phyloP scores from a whole-genome alignment of 2,329 filamentous ascomycete genomes.

The Teratosphaeria zuluensis region DNA sequence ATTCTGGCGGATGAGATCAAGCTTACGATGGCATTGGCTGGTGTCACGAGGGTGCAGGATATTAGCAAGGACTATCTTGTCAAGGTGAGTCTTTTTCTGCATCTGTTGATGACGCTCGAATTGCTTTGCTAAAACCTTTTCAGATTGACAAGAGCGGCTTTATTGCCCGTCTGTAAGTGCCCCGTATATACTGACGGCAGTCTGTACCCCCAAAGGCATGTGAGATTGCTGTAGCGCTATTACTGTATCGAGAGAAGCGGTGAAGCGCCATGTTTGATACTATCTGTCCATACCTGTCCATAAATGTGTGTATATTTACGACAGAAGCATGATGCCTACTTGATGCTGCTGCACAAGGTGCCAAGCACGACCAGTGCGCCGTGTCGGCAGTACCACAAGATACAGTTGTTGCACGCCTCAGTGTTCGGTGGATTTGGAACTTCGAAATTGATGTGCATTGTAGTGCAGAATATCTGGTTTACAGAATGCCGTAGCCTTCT shows the following conservation, averaged over 20 bases:
- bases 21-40: conserved; percentile 32
- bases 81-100: conserved; percentile 22
- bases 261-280: not conserved
- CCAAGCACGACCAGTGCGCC: not conserved
- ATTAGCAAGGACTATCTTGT: conserved; percentile 33
- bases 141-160: conserved; percentile 4
- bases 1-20: conserved; percentile 32
- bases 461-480: not conserved
- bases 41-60: conserved; percentile 27
- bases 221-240: not conserved
- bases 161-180: not conserved
- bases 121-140: not conserved
- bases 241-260: not conserved
- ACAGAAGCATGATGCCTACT: not conserved
- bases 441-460: not conserved
- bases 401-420: not conserved
- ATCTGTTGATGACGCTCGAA: not conserved
- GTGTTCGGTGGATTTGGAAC: not conserved
- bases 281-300: not conserved
- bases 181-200: not conserved
- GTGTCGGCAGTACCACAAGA: not conserved
- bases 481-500: not conserved
- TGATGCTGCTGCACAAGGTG: not conserved
- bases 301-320: no score
- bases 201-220: not conserved